Percentiles rank a stretch among this genome's conserved stretches.
phyloP scores from a whole-genome alignment of 345 rosid genomes.

The Populus euphratica region DNA sequence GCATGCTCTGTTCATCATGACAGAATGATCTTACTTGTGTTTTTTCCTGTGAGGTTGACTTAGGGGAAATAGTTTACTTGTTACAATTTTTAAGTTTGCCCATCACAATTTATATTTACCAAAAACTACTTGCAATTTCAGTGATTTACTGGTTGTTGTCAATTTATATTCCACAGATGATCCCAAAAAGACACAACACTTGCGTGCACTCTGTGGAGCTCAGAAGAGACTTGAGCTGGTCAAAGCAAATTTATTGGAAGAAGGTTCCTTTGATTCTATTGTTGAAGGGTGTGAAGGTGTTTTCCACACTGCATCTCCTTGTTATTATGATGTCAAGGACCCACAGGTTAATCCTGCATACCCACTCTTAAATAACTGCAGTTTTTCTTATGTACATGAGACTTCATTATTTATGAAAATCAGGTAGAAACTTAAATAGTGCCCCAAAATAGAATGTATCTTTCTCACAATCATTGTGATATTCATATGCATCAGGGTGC shows the following conservation, averaged over 20 bases:
- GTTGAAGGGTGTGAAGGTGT: conserved; percentile 74
- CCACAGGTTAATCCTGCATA: conserved; percentile 58
- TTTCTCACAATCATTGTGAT: background rate
- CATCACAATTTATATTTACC: background rate
- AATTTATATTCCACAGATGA: conserved; percentile 39
- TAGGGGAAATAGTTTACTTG: background rate
- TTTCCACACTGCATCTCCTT: conserved; percentile 89
- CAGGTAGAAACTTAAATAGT: background rate
- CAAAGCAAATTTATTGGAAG: conserved; percentile 69
- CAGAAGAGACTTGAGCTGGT: conserved; percentile 63
- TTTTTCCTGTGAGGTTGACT: background rate
- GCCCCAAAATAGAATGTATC: background rate
- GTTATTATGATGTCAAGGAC: conserved; percentile 62
- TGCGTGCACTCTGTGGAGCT: conserved; percentile 68
- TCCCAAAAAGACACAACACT: conserved; percentile 65
- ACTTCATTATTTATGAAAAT: background rate
- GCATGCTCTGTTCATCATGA: background rate
- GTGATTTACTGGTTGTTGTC: background rate
- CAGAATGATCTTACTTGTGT: background rate
- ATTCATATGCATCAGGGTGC: background rate
- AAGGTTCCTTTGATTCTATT: conserved; percentile 68
- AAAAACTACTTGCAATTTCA: background rate
- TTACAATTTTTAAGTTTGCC: no score
- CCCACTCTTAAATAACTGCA: background rate
- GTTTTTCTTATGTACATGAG: background rate